Conservation (phyloP, 2,329 filamentous ascomycete genomes). For the Penicillium nordicum region DNA sequence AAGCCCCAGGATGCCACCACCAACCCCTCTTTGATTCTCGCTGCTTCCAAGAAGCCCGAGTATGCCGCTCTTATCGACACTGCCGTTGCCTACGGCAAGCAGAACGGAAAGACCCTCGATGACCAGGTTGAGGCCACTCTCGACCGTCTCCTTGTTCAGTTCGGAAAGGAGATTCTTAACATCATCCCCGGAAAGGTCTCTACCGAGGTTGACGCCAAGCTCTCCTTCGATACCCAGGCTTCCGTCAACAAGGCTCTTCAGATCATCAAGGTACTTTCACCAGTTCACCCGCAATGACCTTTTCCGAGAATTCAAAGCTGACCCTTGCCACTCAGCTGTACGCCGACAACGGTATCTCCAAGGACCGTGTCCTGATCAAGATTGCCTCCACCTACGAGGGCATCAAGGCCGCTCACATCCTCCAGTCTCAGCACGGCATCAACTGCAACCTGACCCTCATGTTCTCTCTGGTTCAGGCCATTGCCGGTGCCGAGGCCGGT, state of each 20-base stretch:
- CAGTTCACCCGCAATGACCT: neutral
- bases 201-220: slow-evolving; percentile 92
- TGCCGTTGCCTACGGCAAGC: slow-evolving; percentile 82
- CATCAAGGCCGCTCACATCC: slow-evolving; percentile 96
- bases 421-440: slow-evolving; percentile 91
- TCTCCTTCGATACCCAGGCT: slow-evolving; percentile 91
- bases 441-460: slow-evolving; percentile 99
- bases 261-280: slow-evolving; percentile 76
- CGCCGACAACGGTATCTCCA: slow-evolving; percentile 83
- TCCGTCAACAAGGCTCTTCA: slow-evolving; percentile 94
- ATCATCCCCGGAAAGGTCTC: slow-evolving; percentile 98
- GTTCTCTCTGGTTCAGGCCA: slow-evolving; percentile 94
- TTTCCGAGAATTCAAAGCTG: neutral
- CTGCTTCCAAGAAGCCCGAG: slow-evolving; percentile 95
- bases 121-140: slow-evolving; percentile 85
- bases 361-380: slow-evolving; percentile 97
- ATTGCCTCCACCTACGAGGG: slow-evolving; percentile 99
- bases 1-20: slow-evolving; percentile 99
- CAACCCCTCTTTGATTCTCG: slow-evolving; percentile 98
- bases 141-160: slow-evolving; percentile 93
- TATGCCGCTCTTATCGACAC: slow-evolving; percentile 88
- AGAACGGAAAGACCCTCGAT: slow-evolving; percentile 63
- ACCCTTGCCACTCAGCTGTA: slow-evolving; percentile 66
- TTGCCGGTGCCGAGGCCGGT: slow-evolving; percentile 89
- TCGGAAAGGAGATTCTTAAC: slow-evolving; percentile 94